A percentile compares a stretch with the other conserved stretches of the same genome.
Evolutionary conservation across 202 grass and related monocot species (phyloP).

Genomic region (Brachypodium distachyon): DNA sequence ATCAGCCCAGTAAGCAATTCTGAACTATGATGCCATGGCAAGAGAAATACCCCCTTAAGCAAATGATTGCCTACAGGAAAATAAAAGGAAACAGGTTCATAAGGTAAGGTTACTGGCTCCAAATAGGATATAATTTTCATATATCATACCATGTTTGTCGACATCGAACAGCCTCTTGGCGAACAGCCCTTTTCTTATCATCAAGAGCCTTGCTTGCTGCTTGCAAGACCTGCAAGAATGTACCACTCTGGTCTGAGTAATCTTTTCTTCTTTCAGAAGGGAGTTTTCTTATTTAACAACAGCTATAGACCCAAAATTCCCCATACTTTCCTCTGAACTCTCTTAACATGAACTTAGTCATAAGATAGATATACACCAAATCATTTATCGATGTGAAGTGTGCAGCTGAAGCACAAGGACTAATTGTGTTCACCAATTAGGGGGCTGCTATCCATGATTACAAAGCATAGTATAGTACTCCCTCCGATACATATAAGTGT

Average conservation of each 20-base stretch:
- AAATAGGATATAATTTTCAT: not conserved
- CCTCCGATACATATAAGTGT: no score
- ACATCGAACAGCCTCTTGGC: slow-evolving; percentile 78
- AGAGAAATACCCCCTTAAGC: slow-evolving; percentile 15
- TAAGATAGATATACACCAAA: slow-evolving; percentile 1
- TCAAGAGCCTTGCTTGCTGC: slow-evolving; percentile 78
- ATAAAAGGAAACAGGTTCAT: not conserved
- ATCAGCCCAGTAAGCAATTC: not conserved
- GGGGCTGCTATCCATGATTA: not conserved
- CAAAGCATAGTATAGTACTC: not conserved
- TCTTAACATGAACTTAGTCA: slow-evolving; percentile 3
- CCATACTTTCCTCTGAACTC: not conserved
- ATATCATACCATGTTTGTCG: slow-evolving; percentile 75
- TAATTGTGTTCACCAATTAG: not conserved
- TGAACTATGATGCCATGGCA: not conserved
- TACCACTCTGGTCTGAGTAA: slow-evolving; percentile 8
- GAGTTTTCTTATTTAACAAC: not conserved
- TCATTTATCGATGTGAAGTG: slow-evolving; percentile 3
- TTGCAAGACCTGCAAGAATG: slow-evolving; percentile 47
- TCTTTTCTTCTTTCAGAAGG: not conserved
- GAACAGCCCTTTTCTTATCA: slow-evolving; percentile 76
- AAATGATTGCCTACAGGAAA: slow-evolving; percentile 35
- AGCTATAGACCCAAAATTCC: not conserved
- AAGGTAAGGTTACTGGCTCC: not conserved
- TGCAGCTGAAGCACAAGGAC: not conserved